These are phyloP conservation scores for Monoraphidium neglectum DNA, from an alignment of 139 green algal genomes.

Conservation along the genomic window DNA sequence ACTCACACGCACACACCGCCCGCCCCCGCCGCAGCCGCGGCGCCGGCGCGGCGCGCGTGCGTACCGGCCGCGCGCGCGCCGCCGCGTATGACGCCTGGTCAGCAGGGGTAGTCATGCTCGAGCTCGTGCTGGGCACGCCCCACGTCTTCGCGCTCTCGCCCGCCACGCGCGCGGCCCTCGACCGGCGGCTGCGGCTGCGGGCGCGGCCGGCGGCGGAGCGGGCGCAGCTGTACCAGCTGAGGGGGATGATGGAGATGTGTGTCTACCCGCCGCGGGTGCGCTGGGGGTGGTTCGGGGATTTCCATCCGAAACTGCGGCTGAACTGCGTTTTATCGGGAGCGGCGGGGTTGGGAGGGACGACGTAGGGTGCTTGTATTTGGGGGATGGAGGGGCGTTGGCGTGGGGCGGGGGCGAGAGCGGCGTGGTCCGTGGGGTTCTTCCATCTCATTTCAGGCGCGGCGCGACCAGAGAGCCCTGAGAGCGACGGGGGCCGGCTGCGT, in stretches of 20 bases:
- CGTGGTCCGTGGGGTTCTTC: too few species aligned
- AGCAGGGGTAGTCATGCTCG: constrained; percentile 73
- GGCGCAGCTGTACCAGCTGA: constrained; percentile 54
- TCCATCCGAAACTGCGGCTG: too few species aligned
- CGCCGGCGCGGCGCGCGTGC: background rate
- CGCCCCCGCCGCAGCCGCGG: background rate
- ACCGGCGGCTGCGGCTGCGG: constrained; percentile 48
- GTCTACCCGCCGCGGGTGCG: constrained; percentile 64
- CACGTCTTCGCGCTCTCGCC: constrained; percentile 57
- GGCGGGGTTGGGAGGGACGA: too few species aligned
- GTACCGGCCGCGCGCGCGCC: background rate
- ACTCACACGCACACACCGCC: too few species aligned
- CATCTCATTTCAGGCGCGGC: too few species aligned
- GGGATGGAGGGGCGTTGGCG: too few species aligned
- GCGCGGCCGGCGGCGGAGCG: constrained; percentile 41
- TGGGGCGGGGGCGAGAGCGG: too few species aligned
- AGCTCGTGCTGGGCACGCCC: constrained; percentile 71
- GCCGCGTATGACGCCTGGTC: constrained; percentile 60
- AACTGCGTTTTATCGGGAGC: too few species aligned
- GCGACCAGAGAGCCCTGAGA: too few species aligned
- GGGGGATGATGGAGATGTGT: constrained; percentile 74
- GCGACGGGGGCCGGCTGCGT: too few species aligned
- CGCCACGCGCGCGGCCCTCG: constrained; percentile 51
- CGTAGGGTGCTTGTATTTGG: too few species aligned
- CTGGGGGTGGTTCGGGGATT: too few species aligned